A percentile compares a stretch with the other conserved stretches of the same genome.
These are phyloP conservation scores for Daldinia bambusicola DNA, from an alignment of 495 filamentous ascomycete genomes.

Conservation along the genomic window DNA sequence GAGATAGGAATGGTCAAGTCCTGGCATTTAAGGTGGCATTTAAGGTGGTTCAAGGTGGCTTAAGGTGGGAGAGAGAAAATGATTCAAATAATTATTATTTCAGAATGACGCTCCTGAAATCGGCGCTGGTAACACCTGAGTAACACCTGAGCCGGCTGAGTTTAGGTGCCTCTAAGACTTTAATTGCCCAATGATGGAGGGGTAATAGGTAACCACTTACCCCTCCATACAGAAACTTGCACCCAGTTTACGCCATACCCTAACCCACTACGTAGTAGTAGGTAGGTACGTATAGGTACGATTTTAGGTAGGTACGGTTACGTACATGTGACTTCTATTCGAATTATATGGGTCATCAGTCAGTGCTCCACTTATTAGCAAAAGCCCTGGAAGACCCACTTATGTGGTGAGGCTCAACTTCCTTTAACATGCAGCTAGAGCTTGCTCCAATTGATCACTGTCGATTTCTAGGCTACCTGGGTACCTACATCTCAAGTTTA, in stretches of 20 bases:
- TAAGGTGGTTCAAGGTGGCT: background rate
- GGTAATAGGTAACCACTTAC: constrained; percentile 31
- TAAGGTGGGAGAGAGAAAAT: constrained; percentile 8
- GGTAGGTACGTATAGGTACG: no score
- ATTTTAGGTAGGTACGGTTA: no score
- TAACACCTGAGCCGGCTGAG: no score
- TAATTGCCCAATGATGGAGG: constrained; percentile 40
- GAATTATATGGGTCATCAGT: no score
- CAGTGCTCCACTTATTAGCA: background rate
- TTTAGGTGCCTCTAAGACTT: constrained; percentile 4
- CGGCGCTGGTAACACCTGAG: constrained; percentile 17
- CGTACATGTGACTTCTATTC: background rate
- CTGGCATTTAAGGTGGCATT: background rate
- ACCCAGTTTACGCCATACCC: constrained; percentile 4
- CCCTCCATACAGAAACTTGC: constrained; percentile 34
- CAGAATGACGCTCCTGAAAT: constrained; percentile 46
- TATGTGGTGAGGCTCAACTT: background rate
- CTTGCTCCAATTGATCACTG: no score
- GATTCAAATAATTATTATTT: constrained; percentile 6
- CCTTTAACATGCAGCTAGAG: background rate
- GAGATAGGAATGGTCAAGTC: constrained; percentile 5
- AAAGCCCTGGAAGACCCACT: background rate
- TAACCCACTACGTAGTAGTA: constrained; percentile 5
- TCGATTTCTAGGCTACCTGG: no score
- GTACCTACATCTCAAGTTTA: no score